These are phyloP conservation scores for Clavaria fumosa DNA, from an alignment of 768 basidiomycete genomes.

Conservation along the genomic window DNA sequence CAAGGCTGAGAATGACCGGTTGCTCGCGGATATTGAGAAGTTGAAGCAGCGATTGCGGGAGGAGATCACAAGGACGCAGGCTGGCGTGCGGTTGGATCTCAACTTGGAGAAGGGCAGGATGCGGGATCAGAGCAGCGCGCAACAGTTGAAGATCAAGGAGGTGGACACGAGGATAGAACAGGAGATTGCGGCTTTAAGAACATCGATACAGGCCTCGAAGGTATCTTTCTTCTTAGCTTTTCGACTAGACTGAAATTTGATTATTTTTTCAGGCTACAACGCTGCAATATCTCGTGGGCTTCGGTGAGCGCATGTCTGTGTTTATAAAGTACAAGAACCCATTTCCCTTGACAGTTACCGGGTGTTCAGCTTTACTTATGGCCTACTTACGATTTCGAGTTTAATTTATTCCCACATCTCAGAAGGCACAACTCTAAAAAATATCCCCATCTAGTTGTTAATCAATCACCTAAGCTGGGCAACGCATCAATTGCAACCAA, in stretches of 20 bases:
- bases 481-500: conserved; percentile 41
- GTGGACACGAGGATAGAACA: conserved; percentile 95
- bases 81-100: conserved; percentile 83
- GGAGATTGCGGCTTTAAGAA: conserved; percentile 79
- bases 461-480: conserved; percentile 45
- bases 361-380: conserved; percentile 76
- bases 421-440: no score
- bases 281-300: conserved; percentile 75
- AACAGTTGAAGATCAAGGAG: conserved; percentile 94
- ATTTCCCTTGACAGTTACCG: conserved; percentile 43
- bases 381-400: conserved; percentile 67
- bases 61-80: conserved; percentile 84
- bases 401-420: no score
- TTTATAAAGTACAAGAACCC: conserved; percentile 5
- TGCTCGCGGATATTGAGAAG: conserved; percentile 83
- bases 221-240: conserved; percentile 24
- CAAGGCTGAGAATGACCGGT: conserved; percentile 92
- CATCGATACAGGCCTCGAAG: conserved; percentile 76
- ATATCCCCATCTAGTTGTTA: no score
- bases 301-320: conserved; percentile 37
- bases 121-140: conserved; percentile 79
- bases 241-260: neutral
- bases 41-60: conserved; percentile 86
- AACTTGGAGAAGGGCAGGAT: conserved; percentile 96
- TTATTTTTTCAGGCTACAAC: conserved; percentile 48